A percentile compares a stretch with the other conserved stretches of the same genome.
Conservation (phyloP, 2,329 filamentous ascomycete species). For the Celoporthe dispersa region DNA sequence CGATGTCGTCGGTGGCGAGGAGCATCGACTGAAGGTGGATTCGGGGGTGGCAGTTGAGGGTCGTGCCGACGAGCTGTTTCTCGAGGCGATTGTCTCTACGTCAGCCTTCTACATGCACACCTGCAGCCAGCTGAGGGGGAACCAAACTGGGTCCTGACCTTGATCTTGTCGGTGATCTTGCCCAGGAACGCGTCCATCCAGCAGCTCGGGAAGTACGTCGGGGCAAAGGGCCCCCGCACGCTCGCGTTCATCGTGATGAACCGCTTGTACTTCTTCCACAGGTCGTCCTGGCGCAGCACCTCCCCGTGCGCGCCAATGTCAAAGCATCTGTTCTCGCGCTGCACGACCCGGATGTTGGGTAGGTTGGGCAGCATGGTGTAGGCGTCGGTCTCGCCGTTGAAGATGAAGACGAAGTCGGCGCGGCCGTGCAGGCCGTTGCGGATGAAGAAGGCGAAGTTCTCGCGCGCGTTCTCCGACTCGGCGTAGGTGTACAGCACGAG, state of each 20-base stretch:
- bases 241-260: slow-evolving; percentile 42
- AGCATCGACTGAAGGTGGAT: slow-evolving; percentile 42
- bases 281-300: slow-evolving; percentile 36
- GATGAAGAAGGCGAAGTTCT: slow-evolving; percentile 41
- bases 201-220: slow-evolving; percentile 37
- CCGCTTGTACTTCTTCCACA: slow-evolving; percentile 40
- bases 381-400: slow-evolving; percentile 39
- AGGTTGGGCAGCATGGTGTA: slow-evolving; percentile 33
- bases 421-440: slow-evolving; percentile 39
- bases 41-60: slow-evolving; percentile 39
- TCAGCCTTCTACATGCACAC: not conserved
- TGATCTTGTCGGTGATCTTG: slow-evolving; percentile 38
- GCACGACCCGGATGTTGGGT: slow-evolving; percentile 38
- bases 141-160: slow-evolving; percentile 33
- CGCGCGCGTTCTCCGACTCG: slow-evolving; percentile 37
- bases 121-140: too few species aligned
- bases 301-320: slow-evolving; percentile 40
- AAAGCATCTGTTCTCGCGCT: slow-evolving; percentile 37
- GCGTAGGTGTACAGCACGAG: slow-evolving; percentile 42
- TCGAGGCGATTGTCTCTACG: not conserved
- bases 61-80: slow-evolving; percentile 42
- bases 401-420: slow-evolving; percentile 44
- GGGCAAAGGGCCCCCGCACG: slow-evolving; percentile 41
- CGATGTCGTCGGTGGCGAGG: slow-evolving; percentile 40
- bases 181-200: slow-evolving; percentile 41